Conservation (phyloP, 768 basidiomycete genomes). For the Lepiota brunneoincarnata region DNA sequence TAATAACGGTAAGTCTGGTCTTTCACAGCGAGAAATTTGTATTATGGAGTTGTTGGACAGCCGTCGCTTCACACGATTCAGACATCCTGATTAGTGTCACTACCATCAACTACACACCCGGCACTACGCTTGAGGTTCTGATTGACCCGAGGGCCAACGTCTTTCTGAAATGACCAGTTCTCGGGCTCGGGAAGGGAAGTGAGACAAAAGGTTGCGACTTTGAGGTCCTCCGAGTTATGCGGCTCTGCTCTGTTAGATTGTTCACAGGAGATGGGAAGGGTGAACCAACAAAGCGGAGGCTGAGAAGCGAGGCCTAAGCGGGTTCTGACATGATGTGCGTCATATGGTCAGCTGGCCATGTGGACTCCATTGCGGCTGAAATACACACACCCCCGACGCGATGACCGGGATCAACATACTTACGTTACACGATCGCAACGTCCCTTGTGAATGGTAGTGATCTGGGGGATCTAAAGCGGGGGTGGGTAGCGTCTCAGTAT, state of each 20-base stretch:
- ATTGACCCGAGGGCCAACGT: too few species aligned
- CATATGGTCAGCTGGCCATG: background rate
- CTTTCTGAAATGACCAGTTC: too few species aligned
- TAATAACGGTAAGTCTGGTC: slow-evolving; percentile 3
- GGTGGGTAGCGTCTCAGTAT: background rate
- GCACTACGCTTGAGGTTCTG: background rate
- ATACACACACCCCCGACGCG: background rate
- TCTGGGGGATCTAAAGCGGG: background rate
- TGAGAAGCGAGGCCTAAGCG: background rate
- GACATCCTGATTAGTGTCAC: too few species aligned
- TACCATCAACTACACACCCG: too few species aligned
- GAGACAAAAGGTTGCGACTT: background rate
- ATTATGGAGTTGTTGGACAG: background rate
- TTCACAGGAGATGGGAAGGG: too few species aligned
- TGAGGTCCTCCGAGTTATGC: too few species aligned
- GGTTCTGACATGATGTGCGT: background rate
- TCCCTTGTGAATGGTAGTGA: background rate
- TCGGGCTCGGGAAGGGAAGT: background rate
- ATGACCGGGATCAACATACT: background rate
- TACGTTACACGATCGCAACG: background rate
- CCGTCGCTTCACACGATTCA: background rate
- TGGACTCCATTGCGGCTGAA: background rate
- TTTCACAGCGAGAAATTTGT: background rate
- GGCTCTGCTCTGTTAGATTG: too few species aligned
- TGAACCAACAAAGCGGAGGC: background rate